A percentile compares a stretch with the other conserved stretches of the same genome.
Evolutionary conservation across 441 rosid species (phyloP).

Genomic region (Sinapis alba): DNA sequence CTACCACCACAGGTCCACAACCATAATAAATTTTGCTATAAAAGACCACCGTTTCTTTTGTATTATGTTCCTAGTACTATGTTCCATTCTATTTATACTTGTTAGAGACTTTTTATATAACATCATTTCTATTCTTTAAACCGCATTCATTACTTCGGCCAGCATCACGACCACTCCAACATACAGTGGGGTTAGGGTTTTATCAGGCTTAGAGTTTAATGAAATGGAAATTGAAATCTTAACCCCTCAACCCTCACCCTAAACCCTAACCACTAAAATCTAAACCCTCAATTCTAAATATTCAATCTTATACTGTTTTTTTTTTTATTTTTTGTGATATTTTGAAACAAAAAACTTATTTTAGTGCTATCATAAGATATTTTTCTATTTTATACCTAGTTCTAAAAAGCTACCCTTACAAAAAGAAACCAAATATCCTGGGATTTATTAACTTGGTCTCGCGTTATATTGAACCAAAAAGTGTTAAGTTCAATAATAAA

Average conservation of each 20-base stretch:
- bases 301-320: background rate
- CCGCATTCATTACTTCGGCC: too few species aligned
- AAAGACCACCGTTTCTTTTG: too few species aligned
- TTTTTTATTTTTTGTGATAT: background rate
- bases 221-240: too few species aligned
- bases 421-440: constrained; percentile 31
- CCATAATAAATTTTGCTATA: too few species aligned
- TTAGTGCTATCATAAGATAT: background rate
- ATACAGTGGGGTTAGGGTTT: too few species aligned
- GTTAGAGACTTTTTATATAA: too few species aligned
- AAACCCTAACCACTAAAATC: background rate
- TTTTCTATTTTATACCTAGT: background rate
- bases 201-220: too few species aligned
- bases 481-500: constrained; percentile 8
- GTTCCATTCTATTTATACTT: too few species aligned
- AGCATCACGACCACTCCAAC: too few species aligned
- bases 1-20: too few species aligned
- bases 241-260: background rate
- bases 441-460: constrained; percentile 16
- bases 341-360: background rate
- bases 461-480: constrained; percentile 32
- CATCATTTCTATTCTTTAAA: too few species aligned
- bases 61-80: too few species aligned
- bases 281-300: background rate
- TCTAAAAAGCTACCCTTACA: constrained; percentile 4